Conservation (phyloP, 225 moss, liverwort and hornwort species). For the Physcomitrium patens region DNA sequence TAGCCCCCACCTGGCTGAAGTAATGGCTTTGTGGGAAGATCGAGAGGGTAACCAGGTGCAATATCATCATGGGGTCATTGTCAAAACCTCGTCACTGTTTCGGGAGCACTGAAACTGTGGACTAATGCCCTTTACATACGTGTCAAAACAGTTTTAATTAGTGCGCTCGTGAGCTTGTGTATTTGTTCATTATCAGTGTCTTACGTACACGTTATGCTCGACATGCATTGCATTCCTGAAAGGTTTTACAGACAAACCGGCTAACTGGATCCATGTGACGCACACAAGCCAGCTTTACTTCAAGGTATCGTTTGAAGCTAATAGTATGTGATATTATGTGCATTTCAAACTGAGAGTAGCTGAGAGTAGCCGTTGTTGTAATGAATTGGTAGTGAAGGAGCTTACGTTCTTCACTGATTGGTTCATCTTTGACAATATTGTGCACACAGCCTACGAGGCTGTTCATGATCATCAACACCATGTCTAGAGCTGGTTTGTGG, state of each 20-base stretch:
- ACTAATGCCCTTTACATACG: slow-evolving; percentile 41
- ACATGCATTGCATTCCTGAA: too few relatives aligned
- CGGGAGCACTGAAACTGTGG: slow-evolving; percentile 38
- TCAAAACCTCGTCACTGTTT: slow-evolving; percentile 43
- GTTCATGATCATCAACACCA: slow-evolving; percentile 16
- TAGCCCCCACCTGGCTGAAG: slow-evolving; percentile 48
- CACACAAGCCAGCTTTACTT: too few relatives aligned
- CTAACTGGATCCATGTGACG: too few relatives aligned
- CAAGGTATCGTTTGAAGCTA: too few relatives aligned
- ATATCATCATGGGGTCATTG: slow-evolving; percentile 35
- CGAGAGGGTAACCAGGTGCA: slow-evolving; percentile 60
- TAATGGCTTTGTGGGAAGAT: slow-evolving; percentile 49
- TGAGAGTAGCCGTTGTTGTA: too few relatives aligned
- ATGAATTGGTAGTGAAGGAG: neutral
- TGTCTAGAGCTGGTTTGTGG: neutral
- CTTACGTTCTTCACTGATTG: neutral
- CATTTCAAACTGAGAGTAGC: too few relatives aligned
- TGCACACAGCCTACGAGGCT: slow-evolving; percentile 14
- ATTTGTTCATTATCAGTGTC: too few relatives aligned
- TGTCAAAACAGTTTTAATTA: neutral
- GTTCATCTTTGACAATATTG: slow-evolving; percentile 7
- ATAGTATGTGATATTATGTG: neutral
- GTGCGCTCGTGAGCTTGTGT: too few relatives aligned
- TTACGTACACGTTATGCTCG: too few relatives aligned
- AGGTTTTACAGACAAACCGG: too few relatives aligned